These are phyloP conservation scores for Lodderomyces orthopsilosis DNA, from an alignment of 1,139 yeast genomes.

Conservation along the genomic window DNA sequence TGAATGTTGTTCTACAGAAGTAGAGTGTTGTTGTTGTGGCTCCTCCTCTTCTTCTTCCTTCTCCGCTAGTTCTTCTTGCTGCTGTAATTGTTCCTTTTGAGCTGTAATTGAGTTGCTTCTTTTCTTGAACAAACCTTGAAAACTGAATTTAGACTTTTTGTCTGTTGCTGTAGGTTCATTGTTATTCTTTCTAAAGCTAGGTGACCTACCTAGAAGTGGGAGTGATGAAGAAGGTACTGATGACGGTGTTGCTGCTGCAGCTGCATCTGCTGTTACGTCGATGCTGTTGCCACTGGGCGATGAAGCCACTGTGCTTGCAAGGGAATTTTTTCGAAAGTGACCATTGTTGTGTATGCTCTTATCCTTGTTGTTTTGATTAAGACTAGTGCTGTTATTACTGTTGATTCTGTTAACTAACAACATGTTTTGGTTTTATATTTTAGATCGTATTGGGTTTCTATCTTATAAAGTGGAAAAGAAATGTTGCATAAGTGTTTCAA, in stretches of 20 bases:
- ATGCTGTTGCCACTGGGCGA: neutral
- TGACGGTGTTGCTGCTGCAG: neutral
- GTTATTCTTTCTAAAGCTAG: neutral
- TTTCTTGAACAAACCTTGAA: conserved; percentile 13
- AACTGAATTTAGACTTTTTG: conserved; percentile 10
- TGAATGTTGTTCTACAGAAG: neutral
- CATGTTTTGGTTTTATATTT: conserved; percentile 2
- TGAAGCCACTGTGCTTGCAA: neutral
- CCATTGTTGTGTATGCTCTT: conserved; percentile 1
- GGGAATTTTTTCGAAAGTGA: neutral
- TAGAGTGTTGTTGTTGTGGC: neutral
- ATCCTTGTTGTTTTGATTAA: conserved; percentile 2
- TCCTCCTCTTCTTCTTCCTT: neutral
- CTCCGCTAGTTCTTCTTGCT: neutral
- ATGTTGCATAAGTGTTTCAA: neutral
- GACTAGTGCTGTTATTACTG: neutral
- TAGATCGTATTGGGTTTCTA: neutral
- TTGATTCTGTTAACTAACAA: conserved; percentile 11
- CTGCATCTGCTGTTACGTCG: neutral
- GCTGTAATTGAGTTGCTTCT: neutral
- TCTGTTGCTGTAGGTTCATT: conserved; percentile 3
- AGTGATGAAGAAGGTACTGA: neutral
- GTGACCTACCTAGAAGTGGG: neutral
- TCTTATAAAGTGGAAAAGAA: no score
- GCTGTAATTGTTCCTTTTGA: neutral